Evolutionary conservation across 306 rosid species (phyloP).

Genomic region (Begonia masoniana): DNA sequence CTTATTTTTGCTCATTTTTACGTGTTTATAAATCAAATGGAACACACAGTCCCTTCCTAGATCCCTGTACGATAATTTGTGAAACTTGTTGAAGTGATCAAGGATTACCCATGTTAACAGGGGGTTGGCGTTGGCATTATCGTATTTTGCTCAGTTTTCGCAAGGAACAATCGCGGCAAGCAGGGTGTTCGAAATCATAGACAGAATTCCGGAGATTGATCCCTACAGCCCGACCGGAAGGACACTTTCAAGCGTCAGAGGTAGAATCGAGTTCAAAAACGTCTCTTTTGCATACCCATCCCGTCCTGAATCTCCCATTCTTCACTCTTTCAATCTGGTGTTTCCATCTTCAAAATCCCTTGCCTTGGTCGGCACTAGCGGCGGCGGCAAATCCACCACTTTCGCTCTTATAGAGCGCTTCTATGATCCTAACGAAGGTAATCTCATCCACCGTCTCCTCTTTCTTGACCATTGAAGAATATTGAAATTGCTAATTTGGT

Average conservation of each 20-base stretch:
- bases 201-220: conserved; percentile 77
- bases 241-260: conserved; percentile 33
- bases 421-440: conserved; percentile 68
- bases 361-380: conserved; percentile 81
- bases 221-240: conserved; percentile 53
- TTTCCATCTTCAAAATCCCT: conserved; percentile 57
- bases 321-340: conserved; percentile 44
- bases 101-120: conserved; percentile 18
- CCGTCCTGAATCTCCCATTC: conserved; percentile 49
- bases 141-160: conserved; percentile 77
- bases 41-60: too few relatives aligned
- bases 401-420: conserved; percentile 86
- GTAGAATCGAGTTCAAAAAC: conserved; percentile 62
- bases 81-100: too few relatives aligned
- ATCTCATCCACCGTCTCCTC: not conserved
- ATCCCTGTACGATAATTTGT: too few relatives aligned
- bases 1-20: too few relatives aligned
- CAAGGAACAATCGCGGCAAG: conserved; percentile 88
- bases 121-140: conserved; percentile 77
- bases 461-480: not conserved
- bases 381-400: conserved; percentile 88
- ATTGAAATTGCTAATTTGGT: not conserved
- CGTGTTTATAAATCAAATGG: too few relatives aligned
- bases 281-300: conserved; percentile 67
- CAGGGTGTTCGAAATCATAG: conserved; percentile 61